A percentile compares a stretch with the other conserved stretches of the same genome.
Conservation (phyloP, 192 early-diverging fungal genomes). For the Umbelopsis vinacea region DNA sequence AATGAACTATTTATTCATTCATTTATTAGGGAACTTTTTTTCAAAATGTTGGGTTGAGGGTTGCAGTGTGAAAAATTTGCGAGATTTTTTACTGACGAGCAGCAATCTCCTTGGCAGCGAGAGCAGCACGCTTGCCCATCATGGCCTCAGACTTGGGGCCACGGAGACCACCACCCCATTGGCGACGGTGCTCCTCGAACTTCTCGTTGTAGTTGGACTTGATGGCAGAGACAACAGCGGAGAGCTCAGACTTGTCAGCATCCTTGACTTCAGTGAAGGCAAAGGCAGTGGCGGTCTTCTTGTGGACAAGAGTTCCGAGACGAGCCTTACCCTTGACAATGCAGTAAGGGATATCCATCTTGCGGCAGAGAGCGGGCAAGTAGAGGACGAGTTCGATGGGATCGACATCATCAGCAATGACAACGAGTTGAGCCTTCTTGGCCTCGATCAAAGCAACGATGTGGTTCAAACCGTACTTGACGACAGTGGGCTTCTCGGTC, state of each 20-base stretch:
- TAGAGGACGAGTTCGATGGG: constrained; percentile 99
- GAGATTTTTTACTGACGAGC: constrained; percentile 43
- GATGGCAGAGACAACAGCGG: constrained; percentile 85
- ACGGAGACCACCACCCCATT: constrained; percentile 99
- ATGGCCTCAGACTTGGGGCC: constrained; percentile 88
- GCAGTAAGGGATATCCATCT: constrained; percentile 99
- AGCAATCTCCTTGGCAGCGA: constrained; percentile 50
- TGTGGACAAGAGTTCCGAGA: constrained; percentile 98
- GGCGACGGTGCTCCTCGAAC: constrained; percentile 85
- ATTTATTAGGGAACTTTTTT: constrained; percentile 10
- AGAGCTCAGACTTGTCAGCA: constrained; percentile 94
- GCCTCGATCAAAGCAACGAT: constrained; percentile 96
- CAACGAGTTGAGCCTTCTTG: constrained; percentile 98
- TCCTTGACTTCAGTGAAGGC: constrained; percentile 92
- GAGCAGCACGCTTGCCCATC: constrained; percentile 76
- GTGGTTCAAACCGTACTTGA: constrained; percentile 99
- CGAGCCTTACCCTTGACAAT: constrained; percentile 99
- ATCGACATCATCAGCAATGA: constrained; percentile 99
- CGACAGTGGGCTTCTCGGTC: constrained; percentile 90
- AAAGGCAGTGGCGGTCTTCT: constrained; percentile 99
- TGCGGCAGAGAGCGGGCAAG: constrained; percentile 99
- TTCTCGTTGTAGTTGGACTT: constrained; percentile 98
- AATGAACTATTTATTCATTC: not conserved
- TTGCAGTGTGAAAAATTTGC: not conserved
- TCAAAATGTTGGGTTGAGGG: constrained; percentile 16